Conservation (phyloP, 2,329 filamentous ascomycete genomes). For the Lecanicillium sp. region DNA sequence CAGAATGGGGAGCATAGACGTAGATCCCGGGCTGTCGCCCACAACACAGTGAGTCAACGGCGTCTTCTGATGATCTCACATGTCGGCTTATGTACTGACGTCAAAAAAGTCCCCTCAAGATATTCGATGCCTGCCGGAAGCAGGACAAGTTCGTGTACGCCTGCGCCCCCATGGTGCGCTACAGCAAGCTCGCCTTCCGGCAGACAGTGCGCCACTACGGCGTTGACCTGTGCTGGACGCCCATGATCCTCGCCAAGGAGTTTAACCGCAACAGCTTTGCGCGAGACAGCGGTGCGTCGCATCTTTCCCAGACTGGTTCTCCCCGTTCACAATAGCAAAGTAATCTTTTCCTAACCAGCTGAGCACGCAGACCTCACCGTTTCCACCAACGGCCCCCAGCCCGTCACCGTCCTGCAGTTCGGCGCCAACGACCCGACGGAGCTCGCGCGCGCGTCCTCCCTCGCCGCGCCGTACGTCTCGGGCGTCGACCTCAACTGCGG, state of each 20-base stretch:
- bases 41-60: constrained; percentile 13
- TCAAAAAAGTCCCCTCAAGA: constrained; percentile 46
- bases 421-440: constrained; percentile 57
- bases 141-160: constrained; percentile 51
- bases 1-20: constrained; percentile 6
- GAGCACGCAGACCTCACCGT: constrained; percentile 61
- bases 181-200: constrained; percentile 63
- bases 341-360: background rate
- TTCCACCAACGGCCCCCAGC: constrained; percentile 44
- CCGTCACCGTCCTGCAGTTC: constrained; percentile 62
- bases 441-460: constrained; percentile 54
- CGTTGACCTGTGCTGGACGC: constrained; percentile 63
- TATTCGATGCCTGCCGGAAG: constrained; percentile 50
- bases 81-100: too few relatives aligned
- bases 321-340: background rate
- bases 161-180: constrained; percentile 63
- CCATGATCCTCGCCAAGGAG: constrained; percentile 65
- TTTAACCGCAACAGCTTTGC: constrained; percentile 58
- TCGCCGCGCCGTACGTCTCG: constrained; percentile 55
- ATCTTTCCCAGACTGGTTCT: too few relatives aligned
- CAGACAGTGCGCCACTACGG: constrained; percentile 60
- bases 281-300: constrained; percentile 52
- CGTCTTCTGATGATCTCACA: too few relatives aligned
- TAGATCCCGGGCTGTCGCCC: constrained; percentile 6
- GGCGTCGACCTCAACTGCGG: constrained; percentile 69